Conservation (phyloP, 441 rosid genomes). For the Jatropha multifida region DNA sequence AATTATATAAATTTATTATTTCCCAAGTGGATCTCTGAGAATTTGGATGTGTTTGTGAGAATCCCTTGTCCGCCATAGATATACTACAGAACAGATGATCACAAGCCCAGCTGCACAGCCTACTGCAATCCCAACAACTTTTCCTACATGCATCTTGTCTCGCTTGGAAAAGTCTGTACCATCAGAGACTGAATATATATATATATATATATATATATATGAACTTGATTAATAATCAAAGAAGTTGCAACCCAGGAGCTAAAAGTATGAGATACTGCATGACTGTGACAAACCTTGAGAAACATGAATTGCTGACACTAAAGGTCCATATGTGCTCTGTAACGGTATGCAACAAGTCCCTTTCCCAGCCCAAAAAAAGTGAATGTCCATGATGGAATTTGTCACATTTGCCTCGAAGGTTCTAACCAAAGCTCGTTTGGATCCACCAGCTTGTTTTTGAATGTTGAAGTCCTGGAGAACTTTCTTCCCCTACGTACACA, state of each 20-base stretch:
- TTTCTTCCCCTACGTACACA: constrained; percentile 40
- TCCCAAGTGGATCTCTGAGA: constrained; percentile 31
- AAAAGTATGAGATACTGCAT: neutral
- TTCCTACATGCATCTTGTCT: constrained; percentile 30
- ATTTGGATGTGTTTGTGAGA: constrained; percentile 26
- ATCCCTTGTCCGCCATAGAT: constrained; percentile 40
- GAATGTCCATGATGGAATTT: constrained; percentile 46
- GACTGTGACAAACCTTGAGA: constrained; percentile 33
- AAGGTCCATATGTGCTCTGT: constrained; percentile 54
- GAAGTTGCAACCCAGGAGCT: neutral
- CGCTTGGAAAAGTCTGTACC: constrained; percentile 17
- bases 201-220: too few relatives aligned
- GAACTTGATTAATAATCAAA: too few relatives aligned
- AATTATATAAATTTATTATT: constrained; percentile 7
- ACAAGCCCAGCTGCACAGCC: constrained; percentile 36
- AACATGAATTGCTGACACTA: constrained; percentile 51
- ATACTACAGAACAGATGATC: constrained; percentile 34
- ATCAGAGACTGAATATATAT: constrained; percentile 20
- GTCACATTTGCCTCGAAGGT: constrained; percentile 48
- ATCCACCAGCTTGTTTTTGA: constrained; percentile 51
- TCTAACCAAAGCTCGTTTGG: constrained; percentile 43
- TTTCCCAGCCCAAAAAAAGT: constrained; percentile 54
- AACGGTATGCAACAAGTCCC: constrained; percentile 61
- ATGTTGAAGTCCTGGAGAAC: constrained; percentile 51
- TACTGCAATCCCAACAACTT: constrained; percentile 37